Conservation (phyloP, 345 rosid species). For the Turritis glabra region DNA sequence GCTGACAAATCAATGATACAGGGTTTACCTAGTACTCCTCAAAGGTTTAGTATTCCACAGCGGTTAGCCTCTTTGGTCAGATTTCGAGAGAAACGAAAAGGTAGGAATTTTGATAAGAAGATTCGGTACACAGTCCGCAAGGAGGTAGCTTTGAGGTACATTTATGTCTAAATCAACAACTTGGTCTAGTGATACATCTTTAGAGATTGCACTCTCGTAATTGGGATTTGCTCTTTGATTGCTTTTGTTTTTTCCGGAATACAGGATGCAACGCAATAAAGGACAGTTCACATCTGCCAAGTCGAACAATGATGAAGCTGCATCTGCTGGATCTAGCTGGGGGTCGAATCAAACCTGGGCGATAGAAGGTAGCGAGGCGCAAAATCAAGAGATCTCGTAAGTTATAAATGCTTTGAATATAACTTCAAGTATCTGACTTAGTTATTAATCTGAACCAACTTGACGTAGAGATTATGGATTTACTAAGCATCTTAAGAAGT, state of each 20-base stretch:
- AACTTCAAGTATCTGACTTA: background rate
- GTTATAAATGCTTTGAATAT: conserved; percentile 25
- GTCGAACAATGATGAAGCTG: conserved; percentile 56
- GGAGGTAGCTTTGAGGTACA: conserved; percentile 69
- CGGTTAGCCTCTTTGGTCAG: conserved; percentile 61
- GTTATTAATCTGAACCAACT: background rate
- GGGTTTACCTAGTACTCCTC: conserved; percentile 59
- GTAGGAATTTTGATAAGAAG: conserved; percentile 67
- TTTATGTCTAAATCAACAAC: background rate
- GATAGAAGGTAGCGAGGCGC: conserved; percentile 50
- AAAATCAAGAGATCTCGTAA: conserved; percentile 53
- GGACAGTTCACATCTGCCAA: conserved; percentile 67
- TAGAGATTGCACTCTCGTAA: conserved; percentile 1
- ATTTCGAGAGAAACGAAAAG: conserved; percentile 67
- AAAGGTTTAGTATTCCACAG: conserved; percentile 59
- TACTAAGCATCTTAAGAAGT: conserved; percentile 4
- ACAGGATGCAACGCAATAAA: conserved; percentile 69
- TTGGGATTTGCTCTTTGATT: background rate
- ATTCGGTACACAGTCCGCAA: conserved; percentile 66
- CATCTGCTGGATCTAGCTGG: conserved; percentile 57
- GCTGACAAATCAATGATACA: conserved; percentile 36
- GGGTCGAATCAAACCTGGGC: conserved; percentile 52
- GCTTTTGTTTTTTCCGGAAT: conserved; percentile 12
- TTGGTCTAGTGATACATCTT: background rate
- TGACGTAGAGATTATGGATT: background rate